phyloP scores from a whole-genome alignment of 1,139 yeast species.

The Yamadazyma spencermartinsiae region DNA sequence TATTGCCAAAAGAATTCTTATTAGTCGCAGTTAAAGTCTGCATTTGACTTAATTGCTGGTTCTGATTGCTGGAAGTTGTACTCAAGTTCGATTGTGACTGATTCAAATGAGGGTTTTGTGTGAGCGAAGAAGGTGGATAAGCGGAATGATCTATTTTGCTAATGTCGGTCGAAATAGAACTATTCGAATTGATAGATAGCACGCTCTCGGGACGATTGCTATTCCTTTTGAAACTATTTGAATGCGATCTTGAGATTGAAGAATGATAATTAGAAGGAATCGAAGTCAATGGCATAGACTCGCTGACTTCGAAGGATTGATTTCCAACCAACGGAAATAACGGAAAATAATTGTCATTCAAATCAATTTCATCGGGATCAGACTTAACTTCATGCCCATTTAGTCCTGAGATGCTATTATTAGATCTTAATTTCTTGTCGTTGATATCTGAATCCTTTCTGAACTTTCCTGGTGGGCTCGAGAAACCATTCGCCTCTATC shows the following conservation, averaged over 20 bases:
- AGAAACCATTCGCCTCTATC: neutral
- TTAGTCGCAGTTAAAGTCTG: neutral
- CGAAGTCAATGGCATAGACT: constrained; percentile 38
- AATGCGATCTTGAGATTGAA: constrained; percentile 11
- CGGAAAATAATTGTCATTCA: constrained; percentile 42
- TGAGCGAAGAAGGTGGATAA: constrained; percentile 14
- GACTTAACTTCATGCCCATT: neutral
- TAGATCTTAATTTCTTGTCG: neutral
- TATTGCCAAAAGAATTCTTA: constrained; percentile 12
- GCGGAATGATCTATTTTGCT: constrained; percentile 11
- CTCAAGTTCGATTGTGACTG: constrained; percentile 9
- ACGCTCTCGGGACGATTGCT: constrained; percentile 46
- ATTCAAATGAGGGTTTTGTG: constrained; percentile 8
- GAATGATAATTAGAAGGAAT: constrained; percentile 17
- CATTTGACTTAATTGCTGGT: constrained; percentile 1
- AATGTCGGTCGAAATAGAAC: constrained; percentile 23
- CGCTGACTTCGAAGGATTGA: constrained; percentile 39
- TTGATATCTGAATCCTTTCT: neutral
- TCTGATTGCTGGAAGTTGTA: constrained; percentile 1
- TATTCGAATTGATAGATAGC: constrained; percentile 40
- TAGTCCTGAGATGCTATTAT: neutral
- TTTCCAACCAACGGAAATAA: constrained; percentile 54
- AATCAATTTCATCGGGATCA: constrained; percentile 2
- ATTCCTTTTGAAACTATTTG: constrained; percentile 15
- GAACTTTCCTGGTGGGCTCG: neutral